These are phyloP conservation scores for Beauveria sp. DNA, from an alignment of 2,329 filamentous ascomycete genomes.

Conservation along the genomic window DNA sequence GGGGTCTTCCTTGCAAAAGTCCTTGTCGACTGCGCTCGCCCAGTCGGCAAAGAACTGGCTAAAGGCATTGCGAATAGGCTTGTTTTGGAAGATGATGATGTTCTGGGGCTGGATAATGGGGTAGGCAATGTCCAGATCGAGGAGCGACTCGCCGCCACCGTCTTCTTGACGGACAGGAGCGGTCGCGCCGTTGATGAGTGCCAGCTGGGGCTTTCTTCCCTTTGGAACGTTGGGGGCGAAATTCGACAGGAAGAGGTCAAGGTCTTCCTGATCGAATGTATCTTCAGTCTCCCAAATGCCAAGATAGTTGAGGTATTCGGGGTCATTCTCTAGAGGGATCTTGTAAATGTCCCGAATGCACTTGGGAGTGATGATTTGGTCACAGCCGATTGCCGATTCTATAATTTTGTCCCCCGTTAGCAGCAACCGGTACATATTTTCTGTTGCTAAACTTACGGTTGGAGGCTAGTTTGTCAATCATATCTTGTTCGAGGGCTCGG, in stretches of 20 bases:
- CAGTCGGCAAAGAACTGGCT: constrained; percentile 33
- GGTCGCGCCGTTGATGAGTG: constrained; percentile 13
- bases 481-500: not conserved
- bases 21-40: constrained; percentile 43
- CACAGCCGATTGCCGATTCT: constrained; percentile 27
- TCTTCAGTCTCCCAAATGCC: constrained; percentile 47
- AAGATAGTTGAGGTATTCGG: constrained; percentile 33
- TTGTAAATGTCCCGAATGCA: constrained; percentile 44
- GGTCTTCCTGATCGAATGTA: constrained; percentile 39
- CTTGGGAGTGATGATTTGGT: constrained; percentile 47
- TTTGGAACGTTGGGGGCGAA: constrained; percentile 20
- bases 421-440: not conserved
- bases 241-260: constrained; percentile 40
- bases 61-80: constrained; percentile 18
- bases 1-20: constrained; percentile 41
- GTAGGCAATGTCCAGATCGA: constrained; percentile 42
- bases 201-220: constrained; percentile 12
- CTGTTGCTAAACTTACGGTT: not conserved
- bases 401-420: not conserved
- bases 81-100: constrained; percentile 28
- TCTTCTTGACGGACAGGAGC: constrained; percentile 7
- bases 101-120: constrained; percentile 45
- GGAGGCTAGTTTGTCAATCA: constrained; percentile 1
- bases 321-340: constrained; percentile 25
- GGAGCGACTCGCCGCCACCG: constrained; percentile 32